A percentile compares a stretch with the other conserved stretches of the same genome.
phyloP scores from a whole-genome alignment of 306 rosid genomes.

The Benincasa hispida region DNA sequence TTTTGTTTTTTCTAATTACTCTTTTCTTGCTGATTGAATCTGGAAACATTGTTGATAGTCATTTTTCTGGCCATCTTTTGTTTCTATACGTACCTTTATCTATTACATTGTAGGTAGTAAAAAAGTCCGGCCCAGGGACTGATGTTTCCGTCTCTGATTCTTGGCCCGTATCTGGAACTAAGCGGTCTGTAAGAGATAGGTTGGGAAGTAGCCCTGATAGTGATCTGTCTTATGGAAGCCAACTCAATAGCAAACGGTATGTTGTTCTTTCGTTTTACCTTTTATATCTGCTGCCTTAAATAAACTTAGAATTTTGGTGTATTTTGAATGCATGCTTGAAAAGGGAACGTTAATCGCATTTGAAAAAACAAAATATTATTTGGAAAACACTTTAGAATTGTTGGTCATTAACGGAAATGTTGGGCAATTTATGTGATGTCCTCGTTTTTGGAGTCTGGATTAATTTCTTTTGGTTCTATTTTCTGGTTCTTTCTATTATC shows the following conservation, averaged over 20 bases:
- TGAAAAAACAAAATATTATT: neutral
- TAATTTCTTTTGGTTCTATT: neutral
- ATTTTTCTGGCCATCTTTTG: neutral
- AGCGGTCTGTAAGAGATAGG: slow-evolving; percentile 87
- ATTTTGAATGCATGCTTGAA: neutral
- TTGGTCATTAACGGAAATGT: neutral
- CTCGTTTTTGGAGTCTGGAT: neutral
- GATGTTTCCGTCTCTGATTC: slow-evolving; percentile 37
- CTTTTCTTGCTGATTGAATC: neutral
- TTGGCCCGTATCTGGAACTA: slow-evolving; percentile 39
- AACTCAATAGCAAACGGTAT: slow-evolving; percentile 47
- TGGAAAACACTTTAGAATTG: neutral
- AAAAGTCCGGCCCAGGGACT: slow-evolving; percentile 37
- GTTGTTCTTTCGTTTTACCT: slow-evolving; percentile 12
- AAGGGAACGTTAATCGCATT: neutral
- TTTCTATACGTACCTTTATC: slow-evolving; percentile 10
- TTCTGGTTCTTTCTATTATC: neutral
- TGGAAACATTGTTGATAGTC: neutral
- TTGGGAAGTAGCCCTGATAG: slow-evolving; percentile 48
- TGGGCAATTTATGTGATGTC: neutral
- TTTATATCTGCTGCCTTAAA: neutral
- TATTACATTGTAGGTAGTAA: slow-evolving; percentile 47
- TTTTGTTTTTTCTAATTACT: neutral
- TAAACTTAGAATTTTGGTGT: neutral
- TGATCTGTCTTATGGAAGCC: slow-evolving; percentile 33